phyloP scores from a whole-genome alignment of 139 green algal genomes.

The Chlorella vulgaris region DNA sequence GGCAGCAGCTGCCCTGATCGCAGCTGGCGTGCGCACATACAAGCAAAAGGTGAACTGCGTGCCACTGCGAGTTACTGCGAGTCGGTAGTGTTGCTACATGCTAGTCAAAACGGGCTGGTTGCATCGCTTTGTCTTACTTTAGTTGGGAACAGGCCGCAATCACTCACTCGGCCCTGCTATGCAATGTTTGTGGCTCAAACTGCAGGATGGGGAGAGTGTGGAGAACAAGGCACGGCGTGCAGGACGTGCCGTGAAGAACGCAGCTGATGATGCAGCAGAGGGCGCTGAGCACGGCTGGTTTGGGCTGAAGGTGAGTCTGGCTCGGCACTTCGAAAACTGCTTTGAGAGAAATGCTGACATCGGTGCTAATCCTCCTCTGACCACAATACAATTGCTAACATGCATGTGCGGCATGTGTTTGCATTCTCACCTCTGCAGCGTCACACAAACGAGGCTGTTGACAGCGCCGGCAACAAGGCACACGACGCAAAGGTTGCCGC shows the following conservation, averaged over 20 bases:
- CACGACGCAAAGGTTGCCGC: background rate
- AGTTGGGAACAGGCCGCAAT: too few species aligned
- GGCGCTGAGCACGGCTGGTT: conserved; percentile 22
- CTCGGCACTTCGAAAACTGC: too few species aligned
- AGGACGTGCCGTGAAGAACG: background rate
- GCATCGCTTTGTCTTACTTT: too few species aligned
- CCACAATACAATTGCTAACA: too few species aligned
- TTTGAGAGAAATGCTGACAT: too few species aligned
- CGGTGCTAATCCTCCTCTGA: too few species aligned
- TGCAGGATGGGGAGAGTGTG: background rate
- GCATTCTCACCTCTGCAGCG: background rate
- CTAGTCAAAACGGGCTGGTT: too few species aligned
- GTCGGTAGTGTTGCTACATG: too few species aligned
- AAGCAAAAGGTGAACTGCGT: background rate
- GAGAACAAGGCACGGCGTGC: background rate
- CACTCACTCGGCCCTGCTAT: too few species aligned
- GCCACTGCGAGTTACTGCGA: too few species aligned
- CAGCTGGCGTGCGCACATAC: background rate
- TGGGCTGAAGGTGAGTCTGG: conserved; percentile 10
- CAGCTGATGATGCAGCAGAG: background rate
- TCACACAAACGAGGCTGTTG: background rate
- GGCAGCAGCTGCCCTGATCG: background rate
- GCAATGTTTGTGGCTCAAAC: too few species aligned
- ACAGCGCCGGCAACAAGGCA: background rate
- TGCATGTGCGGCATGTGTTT: too few species aligned